phyloP scores from a whole-genome alignment of 2,329 filamentous ascomycete species.

The Botrytis elliptica region DNA sequence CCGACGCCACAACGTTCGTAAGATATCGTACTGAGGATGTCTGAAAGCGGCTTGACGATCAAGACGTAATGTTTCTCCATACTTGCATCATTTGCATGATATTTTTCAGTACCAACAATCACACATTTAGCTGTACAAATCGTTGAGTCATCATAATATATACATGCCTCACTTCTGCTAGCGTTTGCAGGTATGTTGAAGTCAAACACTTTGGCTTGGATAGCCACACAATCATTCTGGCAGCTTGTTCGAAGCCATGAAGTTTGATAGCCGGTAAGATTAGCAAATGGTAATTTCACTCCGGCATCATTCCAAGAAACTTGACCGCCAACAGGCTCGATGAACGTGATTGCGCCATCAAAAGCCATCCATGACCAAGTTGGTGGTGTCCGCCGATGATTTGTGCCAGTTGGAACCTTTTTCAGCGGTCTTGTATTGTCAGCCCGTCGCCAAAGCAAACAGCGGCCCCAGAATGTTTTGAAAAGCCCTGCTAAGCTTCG shows the following conservation, averaged over 20 bases:
- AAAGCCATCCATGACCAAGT: slow-evolving; percentile 21
- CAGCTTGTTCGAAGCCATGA: slow-evolving; percentile 12
- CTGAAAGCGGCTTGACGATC: neutral
- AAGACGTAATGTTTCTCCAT: slow-evolving; percentile 6
- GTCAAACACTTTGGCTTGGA: neutral
- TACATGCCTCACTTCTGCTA: neutral
- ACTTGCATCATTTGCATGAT: neutral
- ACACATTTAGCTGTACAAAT: neutral
- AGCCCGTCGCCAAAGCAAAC: slow-evolving; percentile 8
- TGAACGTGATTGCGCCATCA: slow-evolving; percentile 10
- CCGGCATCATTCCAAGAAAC: neutral
- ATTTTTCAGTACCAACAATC: neutral
- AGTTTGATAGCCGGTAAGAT: neutral
- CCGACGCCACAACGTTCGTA: slow-evolving; percentile 12
- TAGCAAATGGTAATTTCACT: neutral
- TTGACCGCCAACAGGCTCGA: neutral
- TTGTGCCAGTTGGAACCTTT: neutral
- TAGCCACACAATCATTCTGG: neutral
- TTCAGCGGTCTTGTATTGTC: neutral
- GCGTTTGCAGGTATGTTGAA: neutral
- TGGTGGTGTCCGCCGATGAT: neutral
- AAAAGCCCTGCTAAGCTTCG: slow-evolving; percentile 15
- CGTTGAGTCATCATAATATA: neutral
- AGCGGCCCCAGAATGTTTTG: slow-evolving; percentile 11
- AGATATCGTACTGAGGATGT: neutral